Conservation (phyloP, 371 early-diverging fungal species). For the Lichtheimia corymbifera region DNA sequence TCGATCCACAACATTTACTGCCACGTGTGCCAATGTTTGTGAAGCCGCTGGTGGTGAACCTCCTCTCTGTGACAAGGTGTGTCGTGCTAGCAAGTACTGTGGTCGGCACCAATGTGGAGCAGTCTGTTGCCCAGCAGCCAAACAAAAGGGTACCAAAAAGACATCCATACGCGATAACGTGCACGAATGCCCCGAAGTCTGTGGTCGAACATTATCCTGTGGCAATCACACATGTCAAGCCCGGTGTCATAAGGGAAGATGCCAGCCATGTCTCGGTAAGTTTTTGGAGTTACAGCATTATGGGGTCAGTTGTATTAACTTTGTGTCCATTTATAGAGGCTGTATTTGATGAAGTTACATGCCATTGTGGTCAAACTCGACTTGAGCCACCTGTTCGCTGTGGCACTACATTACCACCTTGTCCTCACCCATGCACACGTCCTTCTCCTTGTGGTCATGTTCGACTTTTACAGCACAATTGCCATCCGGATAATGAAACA, state of each 20-base stretch:
- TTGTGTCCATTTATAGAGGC: conserved; percentile 34
- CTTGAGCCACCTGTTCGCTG: conserved; percentile 77
- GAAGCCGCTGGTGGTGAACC: conserved; percentile 45
- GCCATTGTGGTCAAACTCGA: conserved; percentile 75
- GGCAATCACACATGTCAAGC: conserved; percentile 67
- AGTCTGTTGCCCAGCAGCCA: conserved; percentile 60
- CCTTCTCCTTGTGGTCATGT: conserved; percentile 72
- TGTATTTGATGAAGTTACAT: conserved; percentile 68
- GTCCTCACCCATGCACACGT: conserved; percentile 67
- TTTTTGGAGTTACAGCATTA: background rate
- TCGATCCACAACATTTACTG: conserved; percentile 51
- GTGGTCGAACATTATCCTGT: conserved; percentile 69
- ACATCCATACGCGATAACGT: conserved; percentile 18
- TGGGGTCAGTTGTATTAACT: background rate
- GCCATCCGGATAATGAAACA: conserved; percentile 71
- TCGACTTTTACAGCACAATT: conserved; percentile 65
- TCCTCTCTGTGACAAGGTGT: conserved; percentile 64
- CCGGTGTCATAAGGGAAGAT: conserved; percentile 73
- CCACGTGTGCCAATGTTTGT: conserved; percentile 51
- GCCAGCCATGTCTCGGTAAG: conserved; percentile 68
- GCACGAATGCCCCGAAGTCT: conserved; percentile 66
- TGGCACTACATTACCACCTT: conserved; percentile 67
- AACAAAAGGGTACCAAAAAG: conserved; percentile 34
- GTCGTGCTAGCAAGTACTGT: conserved; percentile 63
- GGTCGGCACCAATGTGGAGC: conserved; percentile 66